Percentiles rank a stretch among this genome's conserved stretches.
These are phyloP conservation scores for Panaeolus papilionaceus DNA, from an alignment of 768 basidiomycete genomes.

Conservation along the genomic window DNA sequence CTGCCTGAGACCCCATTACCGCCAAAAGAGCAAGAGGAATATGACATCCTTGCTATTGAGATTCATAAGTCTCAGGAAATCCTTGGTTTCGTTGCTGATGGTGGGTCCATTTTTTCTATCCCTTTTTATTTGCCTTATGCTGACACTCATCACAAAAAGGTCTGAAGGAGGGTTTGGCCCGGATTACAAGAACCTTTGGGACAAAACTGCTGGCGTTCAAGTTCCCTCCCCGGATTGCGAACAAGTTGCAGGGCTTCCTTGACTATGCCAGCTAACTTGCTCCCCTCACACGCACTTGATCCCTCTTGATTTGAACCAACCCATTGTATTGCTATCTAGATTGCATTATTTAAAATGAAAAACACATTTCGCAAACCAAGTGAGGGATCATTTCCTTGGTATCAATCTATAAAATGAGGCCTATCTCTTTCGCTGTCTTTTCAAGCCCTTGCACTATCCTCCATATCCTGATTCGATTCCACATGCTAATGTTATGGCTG, in stretches of 20 bases:
- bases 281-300: not conserved
- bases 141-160: constrained; percentile 42
- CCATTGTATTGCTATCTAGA: constrained; percentile 13
- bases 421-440: not conserved
- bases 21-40: constrained; percentile 41
- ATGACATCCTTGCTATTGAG: constrained; percentile 51
- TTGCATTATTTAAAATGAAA: not conserved
- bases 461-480: constrained; percentile 1
- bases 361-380: not conserved
- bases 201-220: constrained; percentile 78
- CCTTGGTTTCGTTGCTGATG: constrained; percentile 59
- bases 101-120: constrained; percentile 45
- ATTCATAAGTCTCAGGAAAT: constrained; percentile 60
- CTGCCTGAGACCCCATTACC: constrained; percentile 42
- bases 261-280: constrained; percentile 50
- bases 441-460: not conserved
- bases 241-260: constrained; percentile 72
- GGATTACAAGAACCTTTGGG: constrained; percentile 76
- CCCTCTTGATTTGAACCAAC: not conserved
- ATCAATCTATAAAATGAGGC: not conserved
- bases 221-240: constrained; percentile 72
- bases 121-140: constrained; percentile 1
- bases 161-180: constrained; percentile 68
- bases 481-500: not conserved
- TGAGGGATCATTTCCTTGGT: not conserved